phyloP scores from a whole-genome alignment of 1,284 basidiomycete species.

The Cutaneotrichosporon sp. region DNA sequence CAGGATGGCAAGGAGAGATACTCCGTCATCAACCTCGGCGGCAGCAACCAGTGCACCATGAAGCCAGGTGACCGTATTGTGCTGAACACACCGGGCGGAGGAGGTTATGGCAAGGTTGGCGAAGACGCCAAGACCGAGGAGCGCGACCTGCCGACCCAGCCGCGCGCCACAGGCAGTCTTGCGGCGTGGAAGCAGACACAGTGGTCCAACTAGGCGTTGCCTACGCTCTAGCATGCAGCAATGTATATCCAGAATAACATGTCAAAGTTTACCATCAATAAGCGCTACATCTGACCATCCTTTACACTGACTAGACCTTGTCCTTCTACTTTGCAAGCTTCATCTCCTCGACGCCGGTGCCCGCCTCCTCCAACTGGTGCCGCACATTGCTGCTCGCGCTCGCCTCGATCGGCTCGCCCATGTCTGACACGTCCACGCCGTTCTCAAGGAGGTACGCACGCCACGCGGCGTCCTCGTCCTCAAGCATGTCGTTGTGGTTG shows the following conservation, averaged over 20 bases:
- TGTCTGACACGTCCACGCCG: slow-evolving; percentile 10
- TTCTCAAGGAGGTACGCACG: slow-evolving; percentile 23
- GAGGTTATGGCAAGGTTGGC: slow-evolving; percentile 56
- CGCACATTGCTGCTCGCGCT: background rate
- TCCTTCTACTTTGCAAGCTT: too few species aligned
- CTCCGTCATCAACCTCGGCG: slow-evolving; percentile 73
- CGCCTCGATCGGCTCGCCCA: slow-evolving; percentile 14
- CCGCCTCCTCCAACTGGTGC: background rate
- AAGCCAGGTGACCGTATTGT: slow-evolving; percentile 72
- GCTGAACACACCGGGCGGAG: slow-evolving; percentile 87
- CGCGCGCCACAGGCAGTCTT: background rate
- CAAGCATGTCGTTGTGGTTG: slow-evolving; percentile 16
- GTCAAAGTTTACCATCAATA: too few species aligned
- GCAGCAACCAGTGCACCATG: slow-evolving; percentile 82
- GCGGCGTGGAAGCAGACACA: background rate
- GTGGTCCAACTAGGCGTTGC: slow-evolving; percentile 1
- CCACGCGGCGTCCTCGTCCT: slow-evolving; percentile 25
- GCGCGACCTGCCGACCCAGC: background rate
- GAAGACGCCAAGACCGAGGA: background rate
- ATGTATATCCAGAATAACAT: too few species aligned
- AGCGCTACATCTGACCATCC: too few species aligned
- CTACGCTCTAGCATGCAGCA: too few species aligned
- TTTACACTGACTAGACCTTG: background rate
- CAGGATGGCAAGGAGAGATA: slow-evolving; percentile 45
- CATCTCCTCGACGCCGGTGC: background rate